Evolutionary conservation across 2,329 filamentous ascomycete species (phyloP), one percentile per base, ranked within the genome.

Genomic region (Thermoascus crustaceus): DNA sequence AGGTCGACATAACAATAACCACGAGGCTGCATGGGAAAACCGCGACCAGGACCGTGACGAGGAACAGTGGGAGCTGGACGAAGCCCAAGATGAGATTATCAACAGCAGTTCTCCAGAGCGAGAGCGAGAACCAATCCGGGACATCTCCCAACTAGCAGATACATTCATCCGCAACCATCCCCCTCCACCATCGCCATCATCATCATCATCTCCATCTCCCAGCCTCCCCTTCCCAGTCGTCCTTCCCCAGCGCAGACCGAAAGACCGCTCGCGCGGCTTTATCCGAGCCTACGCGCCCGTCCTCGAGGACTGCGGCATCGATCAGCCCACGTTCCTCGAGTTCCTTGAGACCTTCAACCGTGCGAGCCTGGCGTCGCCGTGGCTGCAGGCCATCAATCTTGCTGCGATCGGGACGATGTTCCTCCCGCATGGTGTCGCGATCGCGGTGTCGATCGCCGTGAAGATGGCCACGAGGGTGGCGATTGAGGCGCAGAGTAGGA

Each of bases 381-480:
- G 52, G 50, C 42, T 69, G 10, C 44, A 61, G n/a, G 49, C 64
- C 26, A 52, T 68, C 24, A 69, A 69, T 31, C 23, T 67, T 1
- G 62, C 64, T 2, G 62, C 62, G 0, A 54, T 57, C 5, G 60
- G 58, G 1, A 61, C 58, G 0, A 52, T 59, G 2, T 52, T 64
- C 7, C 49, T 65, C 1, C 66, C 68, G 0, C 50, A 51, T 27
- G 57, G 60, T 1, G 61, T 67, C 9, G 57, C 58, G 3, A 56
- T 68, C 35, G 62, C 63, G 0, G 59, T 71, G 8, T 64, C 62
- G 1, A 57, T 66, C 5, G 67, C 59, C 0, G 58, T 70, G 0
- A 63, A 69, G 30, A 43, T 69, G 3, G 59, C 57, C 1, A 64
- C 66, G 0, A 52, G 64, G 8, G 55, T 61, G 2, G 61, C 63